Conservation (phyloP, 2,329 filamentous ascomycete genomes). For the Ophiobolus disseminans region DNA sequence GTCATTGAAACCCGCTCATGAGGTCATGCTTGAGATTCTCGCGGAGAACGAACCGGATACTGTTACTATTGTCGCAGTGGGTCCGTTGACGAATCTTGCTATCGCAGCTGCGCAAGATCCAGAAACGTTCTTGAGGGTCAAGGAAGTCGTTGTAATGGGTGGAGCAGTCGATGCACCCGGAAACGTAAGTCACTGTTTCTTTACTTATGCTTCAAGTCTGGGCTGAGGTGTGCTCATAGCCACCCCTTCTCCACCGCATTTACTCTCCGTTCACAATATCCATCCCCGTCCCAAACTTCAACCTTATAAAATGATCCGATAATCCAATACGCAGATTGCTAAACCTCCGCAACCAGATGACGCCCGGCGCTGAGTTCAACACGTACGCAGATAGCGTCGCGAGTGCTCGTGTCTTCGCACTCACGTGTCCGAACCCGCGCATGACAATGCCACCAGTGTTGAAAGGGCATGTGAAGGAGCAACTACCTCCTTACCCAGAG, state of each 20-base stretch:
- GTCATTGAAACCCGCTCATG: conserved; percentile 75
- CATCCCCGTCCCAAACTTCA: conserved; percentile 44
- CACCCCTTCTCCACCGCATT: conserved; percentile 28
- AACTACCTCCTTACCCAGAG: conserved; percentile 49
- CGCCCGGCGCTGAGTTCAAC: conserved; percentile 92
- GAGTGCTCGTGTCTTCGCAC: conserved; percentile 57
- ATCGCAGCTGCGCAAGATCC: conserved; percentile 87
- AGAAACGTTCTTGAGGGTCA: conserved; percentile 84
- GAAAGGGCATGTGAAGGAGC: conserved; percentile 49
- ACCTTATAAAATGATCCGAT: conserved; percentile 49
- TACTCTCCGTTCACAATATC: conserved; percentile 21
- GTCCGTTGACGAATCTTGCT: conserved; percentile 92
- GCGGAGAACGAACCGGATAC: conserved; percentile 81
- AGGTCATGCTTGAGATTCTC: conserved; percentile 88
- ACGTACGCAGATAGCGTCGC: conserved; percentile 77
- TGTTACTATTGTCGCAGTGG: conserved; percentile 88
- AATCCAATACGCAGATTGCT: conserved; percentile 40
- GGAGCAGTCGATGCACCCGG: conserved; percentile 80
- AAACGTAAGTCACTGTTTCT: conserved; percentile 61
- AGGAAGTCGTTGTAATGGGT: conserved; percentile 95
- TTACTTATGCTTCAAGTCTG: conserved; percentile 4
- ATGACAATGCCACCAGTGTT: conserved; percentile 78
- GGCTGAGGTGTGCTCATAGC: conserved; percentile 17
- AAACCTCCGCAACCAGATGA: conserved; percentile 58
- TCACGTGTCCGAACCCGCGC: conserved; percentile 65